Conservation (phyloP, 352 stramenopile genomes). For the Elongisporangium undulatum region DNA sequence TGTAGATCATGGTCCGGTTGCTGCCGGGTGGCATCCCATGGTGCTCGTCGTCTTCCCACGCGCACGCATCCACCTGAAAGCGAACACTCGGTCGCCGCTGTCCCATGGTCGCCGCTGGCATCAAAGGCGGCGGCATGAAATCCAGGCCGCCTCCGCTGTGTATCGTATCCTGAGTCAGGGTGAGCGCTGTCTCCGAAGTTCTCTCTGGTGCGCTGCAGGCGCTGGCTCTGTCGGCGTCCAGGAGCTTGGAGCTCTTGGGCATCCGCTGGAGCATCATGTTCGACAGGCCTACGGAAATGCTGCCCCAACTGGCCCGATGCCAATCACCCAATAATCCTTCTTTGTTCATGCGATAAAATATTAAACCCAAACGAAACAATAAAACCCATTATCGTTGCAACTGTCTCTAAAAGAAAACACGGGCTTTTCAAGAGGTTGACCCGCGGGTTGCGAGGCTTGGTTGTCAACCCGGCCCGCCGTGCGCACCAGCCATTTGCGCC, state of each 20-base stretch:
- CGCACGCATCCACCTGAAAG: background rate
- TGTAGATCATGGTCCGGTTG: background rate
- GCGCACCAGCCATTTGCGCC: constrained; percentile 9
- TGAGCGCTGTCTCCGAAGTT: background rate
- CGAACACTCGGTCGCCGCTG: background rate
- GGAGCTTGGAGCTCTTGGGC: constrained; percentile 22
- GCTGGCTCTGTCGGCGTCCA: constrained; percentile 19
- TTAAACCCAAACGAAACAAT: background rate
- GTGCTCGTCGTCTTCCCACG: background rate
- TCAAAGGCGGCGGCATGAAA: background rate
- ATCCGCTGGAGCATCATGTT: background rate
- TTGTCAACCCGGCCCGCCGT: background rate
- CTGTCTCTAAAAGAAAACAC: background rate
- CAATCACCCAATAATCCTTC: background rate
- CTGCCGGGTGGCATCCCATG: background rate
- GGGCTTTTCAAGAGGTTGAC: background rate
- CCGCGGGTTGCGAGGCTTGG: background rate
- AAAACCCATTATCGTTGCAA: background rate
- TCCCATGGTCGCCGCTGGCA: background rate
- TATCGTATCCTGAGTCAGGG: background rate
- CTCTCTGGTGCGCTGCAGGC: background rate
- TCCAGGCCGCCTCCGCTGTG: background rate
- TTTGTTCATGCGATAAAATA: too few species aligned
- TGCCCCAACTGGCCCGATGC: background rate
- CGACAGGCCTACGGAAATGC: background rate